Evolutionary conservation across 1,284 basidiomycete species (phyloP).

Genomic region (Microbotryum saponariae): DNA sequence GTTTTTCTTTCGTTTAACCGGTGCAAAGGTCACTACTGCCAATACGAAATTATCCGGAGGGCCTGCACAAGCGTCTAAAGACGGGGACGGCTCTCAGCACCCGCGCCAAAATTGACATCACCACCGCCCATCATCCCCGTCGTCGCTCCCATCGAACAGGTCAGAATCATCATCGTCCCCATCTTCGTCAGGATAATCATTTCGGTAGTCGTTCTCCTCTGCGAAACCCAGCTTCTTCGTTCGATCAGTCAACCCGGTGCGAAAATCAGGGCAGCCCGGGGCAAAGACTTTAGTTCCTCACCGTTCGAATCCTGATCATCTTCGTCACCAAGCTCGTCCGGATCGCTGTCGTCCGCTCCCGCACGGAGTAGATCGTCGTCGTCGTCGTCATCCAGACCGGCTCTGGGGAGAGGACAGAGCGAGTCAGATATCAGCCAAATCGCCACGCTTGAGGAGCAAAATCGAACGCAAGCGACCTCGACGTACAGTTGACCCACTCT

Average conservation of each 20-base stretch:
- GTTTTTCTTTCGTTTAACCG: too few relatives aligned
- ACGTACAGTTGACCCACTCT: conserved; percentile 33
- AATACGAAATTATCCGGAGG: too few relatives aligned
- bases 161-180: conserved; percentile 9
- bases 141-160: background rate
- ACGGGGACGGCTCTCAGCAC: background rate
- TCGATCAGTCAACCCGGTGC: background rate
- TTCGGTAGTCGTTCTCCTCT: conserved; percentile 36
- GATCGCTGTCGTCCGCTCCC: background rate
- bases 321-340: conserved; percentile 27
- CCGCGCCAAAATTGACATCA: background rate
- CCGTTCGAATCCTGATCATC: conserved; percentile 35
- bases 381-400: conserved; percentile 17
- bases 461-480: background rate
- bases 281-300: conserved; percentile 1
- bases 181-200: conserved; percentile 34
- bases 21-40: too few relatives aligned
- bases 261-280: background rate
- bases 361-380: conserved; percentile 2
- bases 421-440: background rate
- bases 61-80: background rate
- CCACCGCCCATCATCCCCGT: background rate
- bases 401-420: conserved; percentile 5
- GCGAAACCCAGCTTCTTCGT: background rate
- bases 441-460: background rate